phyloP scores from a whole-genome alignment of 2,329 filamentous ascomycete genomes.

The Diplodia seriata region DNA sequence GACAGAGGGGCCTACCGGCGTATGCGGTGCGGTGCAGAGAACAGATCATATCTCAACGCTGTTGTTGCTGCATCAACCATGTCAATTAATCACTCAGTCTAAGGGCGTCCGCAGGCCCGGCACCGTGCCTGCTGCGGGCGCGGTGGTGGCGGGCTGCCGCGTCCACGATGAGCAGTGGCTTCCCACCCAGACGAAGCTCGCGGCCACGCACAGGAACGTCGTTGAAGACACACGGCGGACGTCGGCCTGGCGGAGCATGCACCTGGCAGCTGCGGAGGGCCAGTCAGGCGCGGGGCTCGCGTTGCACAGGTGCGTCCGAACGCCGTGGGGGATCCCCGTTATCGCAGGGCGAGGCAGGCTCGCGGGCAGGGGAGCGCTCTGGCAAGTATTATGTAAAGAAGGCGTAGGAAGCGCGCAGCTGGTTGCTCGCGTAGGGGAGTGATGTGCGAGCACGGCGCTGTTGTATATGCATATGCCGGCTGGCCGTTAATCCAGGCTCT shows the following conservation, averaged over 20 bases:
- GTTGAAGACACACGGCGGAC: slow-evolving; percentile 21
- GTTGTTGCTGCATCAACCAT: slow-evolving; percentile 24
- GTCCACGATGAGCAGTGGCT: not conserved
- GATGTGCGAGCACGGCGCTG: slow-evolving; percentile 7
- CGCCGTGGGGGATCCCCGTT: slow-evolving; percentile 21
- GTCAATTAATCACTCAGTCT: slow-evolving; percentile 28
- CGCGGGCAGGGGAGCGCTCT: slow-evolving; percentile 9
- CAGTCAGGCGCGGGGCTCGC: slow-evolving; percentile 8
- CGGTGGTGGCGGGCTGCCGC: slow-evolving; percentile 11
- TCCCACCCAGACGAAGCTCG: not conserved
- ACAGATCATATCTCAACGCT: slow-evolving; percentile 25
- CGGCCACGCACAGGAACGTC: slow-evolving; percentile 10
- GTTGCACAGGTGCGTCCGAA: slow-evolving; percentile 24
- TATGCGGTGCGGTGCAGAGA: slow-evolving; percentile 24
- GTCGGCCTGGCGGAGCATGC: slow-evolving; percentile 11
- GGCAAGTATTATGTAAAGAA: slow-evolving; percentile 22
- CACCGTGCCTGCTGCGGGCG: slow-evolving; percentile 4
- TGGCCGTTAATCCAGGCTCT: slow-evolving; percentile 28
- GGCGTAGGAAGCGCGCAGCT: slow-evolving; percentile 11
- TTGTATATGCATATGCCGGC: slow-evolving; percentile 29
- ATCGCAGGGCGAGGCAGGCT: slow-evolving; percentile 10
- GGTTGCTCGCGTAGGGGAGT: not conserved
- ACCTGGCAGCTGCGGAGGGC: not conserved
- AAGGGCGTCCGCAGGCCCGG: not conserved
- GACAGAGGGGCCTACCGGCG: slow-evolving; percentile 12